Base-by-base conservation (phyloP, 768 basidiomycete species). In the Rhodotorula toruloides region DNA sequence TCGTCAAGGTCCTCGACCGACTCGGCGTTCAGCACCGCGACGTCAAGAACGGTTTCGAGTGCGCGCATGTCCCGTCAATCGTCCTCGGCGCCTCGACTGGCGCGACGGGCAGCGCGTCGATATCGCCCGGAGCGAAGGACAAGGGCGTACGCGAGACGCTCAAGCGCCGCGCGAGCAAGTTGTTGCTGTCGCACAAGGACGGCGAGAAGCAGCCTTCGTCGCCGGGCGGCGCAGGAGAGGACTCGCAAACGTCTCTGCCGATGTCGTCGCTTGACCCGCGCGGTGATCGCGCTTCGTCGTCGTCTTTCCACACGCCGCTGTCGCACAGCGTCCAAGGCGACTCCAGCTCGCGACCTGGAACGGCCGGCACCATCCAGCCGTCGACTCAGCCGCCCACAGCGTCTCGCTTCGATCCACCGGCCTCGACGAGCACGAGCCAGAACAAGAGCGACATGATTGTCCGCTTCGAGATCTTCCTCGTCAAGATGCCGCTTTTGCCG, bases 1-100 rank as follows among this genome's bases (percentile, higher is more conserved):
- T 99, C 70, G 82, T 83, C 54, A 83, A 84, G 19, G 93, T 96
- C 3, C 82, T 98, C 44, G 90, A 93, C 74, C 84, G 93, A 53
- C 91, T 98, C 85, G 91, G 93, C 69, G 88, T 99, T 39, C 90
- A 91, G 77, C 91, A 96, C 76, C 84, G 91, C 46, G 89, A 91
- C 77, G 91, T 84, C 72, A 89, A 87, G 78, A 81, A 85, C 63
- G 96, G 94, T 4, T 98, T 91, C 76, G 94, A 99, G 77, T 99
- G 96, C 79, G 89, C 94, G 31, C 91, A 99, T 76, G 78, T 89
- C 37, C 94, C 94, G 0, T 92, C 90, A 36, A 97, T 98, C 77
- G 92, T 96, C 75, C 79, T 97, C 19, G 71, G 70, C 22, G 53
- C 40, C 11, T 66, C 58, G 7, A 43, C 50, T 8, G 43, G 29